phyloP scores from a whole-genome alignment of 805 yeast species.

The Candida dendrica region DNA sequence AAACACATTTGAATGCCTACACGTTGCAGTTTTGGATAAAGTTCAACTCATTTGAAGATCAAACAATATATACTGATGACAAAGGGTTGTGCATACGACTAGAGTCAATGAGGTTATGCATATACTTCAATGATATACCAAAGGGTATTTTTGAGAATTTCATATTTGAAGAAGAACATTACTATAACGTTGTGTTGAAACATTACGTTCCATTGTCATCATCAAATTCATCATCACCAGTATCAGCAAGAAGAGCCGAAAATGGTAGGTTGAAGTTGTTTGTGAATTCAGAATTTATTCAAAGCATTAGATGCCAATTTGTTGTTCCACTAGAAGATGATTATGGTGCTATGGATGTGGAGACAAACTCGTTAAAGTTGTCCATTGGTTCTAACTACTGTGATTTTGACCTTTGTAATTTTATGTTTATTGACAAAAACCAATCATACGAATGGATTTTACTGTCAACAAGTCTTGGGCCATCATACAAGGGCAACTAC shows the following conservation, averaged over 20 bases:
- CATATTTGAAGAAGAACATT: neutral
- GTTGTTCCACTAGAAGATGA: neutral
- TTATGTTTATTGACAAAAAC: constrained; percentile 30
- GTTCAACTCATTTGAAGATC: neutral
- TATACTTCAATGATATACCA: neutral
- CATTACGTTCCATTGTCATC: neutral
- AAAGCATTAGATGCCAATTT: neutral
- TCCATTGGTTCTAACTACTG: constrained; percentile 10
- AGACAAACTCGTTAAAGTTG: neutral
- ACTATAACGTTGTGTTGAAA: neutral
- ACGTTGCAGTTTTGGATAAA: constrained; percentile 1
- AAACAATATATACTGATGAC: neutral
- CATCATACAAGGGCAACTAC: constrained; percentile 40
- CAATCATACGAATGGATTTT: constrained; percentile 45
- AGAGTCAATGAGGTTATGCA: constrained; percentile 1
- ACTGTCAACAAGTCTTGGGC: constrained; percentile 39
- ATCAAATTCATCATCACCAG: neutral
- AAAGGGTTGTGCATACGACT: neutral
- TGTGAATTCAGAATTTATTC: constrained; percentile 1
- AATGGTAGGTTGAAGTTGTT: neutral
- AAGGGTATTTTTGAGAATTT: neutral
- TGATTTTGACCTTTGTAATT: constrained; percentile 20
- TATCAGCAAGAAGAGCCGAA: neutral
- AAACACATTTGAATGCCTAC: neutral
- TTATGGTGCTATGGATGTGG: neutral